Evolutionary conservation across 192 early-diverging fungal genomes (phyloP), one percentile per base, ranked within the genome.

Genomic region (Coemansia sp.): DNA sequence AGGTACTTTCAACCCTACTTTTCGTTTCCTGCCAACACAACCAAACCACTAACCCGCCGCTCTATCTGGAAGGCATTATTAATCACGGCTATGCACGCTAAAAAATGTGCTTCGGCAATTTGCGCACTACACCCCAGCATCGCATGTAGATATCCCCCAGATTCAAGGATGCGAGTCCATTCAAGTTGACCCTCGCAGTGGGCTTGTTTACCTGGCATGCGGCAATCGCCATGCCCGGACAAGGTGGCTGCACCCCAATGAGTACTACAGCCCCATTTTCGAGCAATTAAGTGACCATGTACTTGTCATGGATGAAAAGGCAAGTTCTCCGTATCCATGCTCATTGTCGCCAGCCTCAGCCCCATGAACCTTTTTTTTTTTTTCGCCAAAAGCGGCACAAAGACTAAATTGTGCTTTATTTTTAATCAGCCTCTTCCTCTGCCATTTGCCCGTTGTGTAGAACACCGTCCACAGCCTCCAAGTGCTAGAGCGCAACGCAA

Each of bases 121-220:
- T 21, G 51, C 16, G 51, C 16, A 55, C 51, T 59, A 39, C 28
- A 59, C 37, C 23, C 20, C 20, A 20, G 28, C 58, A 7, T 10
- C 20, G 13, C 24, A 4, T 37, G 35, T 81, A 81, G 78, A 76
- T 34, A 64, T 71, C 18, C 61, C 60, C 11, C 40, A 69, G 60
- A 24, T 81, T 10, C 78, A 88, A 28, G 83, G 83, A n/a, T 88
- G 87, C 31, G 87, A 88, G 69, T 86, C 85, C 48, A 77, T 88
- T 26, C 82, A 80, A 26, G 72, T 86, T 24, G 85, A 86, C 65
- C 79, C 76, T 33, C 63, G 62, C 8, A 79, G 84, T 6, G 83
- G 85, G 3, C 62, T 80, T 28, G 87, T 79, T 23, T 88, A 85
- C 70, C 63, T 84, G 60, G 70, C 87, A n/a, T 88, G 87, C 42